These are phyloP conservation scores for Euphorbia tirucalli DNA, from an alignment of 345 rosid genomes.

Conservation along the genomic window DNA sequence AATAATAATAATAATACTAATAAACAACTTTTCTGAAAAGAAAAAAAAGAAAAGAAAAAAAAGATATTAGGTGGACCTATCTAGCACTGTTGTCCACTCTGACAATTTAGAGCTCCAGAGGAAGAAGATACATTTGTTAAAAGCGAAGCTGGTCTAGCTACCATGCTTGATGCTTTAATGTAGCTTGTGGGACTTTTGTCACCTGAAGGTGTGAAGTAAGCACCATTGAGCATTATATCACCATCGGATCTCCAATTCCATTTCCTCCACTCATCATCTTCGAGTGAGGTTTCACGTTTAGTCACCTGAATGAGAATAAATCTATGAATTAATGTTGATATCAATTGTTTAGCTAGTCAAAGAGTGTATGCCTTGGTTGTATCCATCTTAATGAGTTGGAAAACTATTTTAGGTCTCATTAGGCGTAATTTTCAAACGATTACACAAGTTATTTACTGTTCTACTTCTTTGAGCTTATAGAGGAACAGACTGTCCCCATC, in stretches of 20 bases:
- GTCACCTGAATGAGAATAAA: constrained; percentile 20
- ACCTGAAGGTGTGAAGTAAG: constrained; percentile 19
- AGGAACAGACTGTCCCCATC: constrained; percentile 1
- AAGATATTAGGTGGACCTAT: neutral
- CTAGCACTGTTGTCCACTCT: constrained; percentile 6
- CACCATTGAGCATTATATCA: constrained; percentile 23
- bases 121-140: constrained; percentile 5
- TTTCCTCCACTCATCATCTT: constrained; percentile 16
- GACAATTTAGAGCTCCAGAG: constrained; percentile 18
- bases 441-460: neutral
- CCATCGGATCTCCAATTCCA: constrained; percentile 28
- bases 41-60: neutral
- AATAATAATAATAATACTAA: too few relatives aligned
- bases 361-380: neutral
- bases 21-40: too few relatives aligned
- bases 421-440: neutral
- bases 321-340: neutral
- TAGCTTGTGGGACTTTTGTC: constrained; percentile 17
- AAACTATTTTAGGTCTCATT: neutral
- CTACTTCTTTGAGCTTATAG: neutral
- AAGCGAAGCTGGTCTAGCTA: constrained; percentile 21
- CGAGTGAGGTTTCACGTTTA: neutral
- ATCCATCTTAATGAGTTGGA: neutral
- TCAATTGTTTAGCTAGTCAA: neutral
- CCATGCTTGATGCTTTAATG: constrained; percentile 26